A percentile compares a stretch with the other conserved stretches of the same genome.
Conservation (phyloP, 805 yeast species). For the Alloascoidea africana region DNA sequence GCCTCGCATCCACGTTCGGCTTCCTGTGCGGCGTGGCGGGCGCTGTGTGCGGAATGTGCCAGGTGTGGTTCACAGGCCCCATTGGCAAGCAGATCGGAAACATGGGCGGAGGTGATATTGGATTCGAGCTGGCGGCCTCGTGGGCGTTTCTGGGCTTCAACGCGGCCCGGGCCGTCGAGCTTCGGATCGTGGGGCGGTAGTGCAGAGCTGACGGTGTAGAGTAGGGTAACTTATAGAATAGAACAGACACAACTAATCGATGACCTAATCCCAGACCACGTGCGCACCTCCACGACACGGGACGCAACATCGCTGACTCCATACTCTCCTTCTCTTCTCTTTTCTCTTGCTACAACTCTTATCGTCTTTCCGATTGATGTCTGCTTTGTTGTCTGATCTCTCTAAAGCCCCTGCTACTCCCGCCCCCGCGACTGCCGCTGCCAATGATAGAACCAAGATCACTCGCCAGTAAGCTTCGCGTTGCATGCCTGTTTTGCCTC, state of each 20-base stretch:
- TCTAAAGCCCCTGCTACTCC: slow-evolving; percentile 5
- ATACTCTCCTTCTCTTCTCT: no score
- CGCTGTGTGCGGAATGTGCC: slow-evolving; percentile 77
- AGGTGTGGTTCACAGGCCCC: slow-evolving; percentile 71
- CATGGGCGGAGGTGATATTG: slow-evolving; percentile 66
- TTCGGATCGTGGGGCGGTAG: slow-evolving; percentile 34
- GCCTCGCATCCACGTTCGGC: slow-evolving; percentile 64
- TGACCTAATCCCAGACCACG: no score
- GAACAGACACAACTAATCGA: no score
- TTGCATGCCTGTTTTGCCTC: slow-evolving; percentile 5
- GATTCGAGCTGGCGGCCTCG: slow-evolving; percentile 60
- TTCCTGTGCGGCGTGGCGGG: slow-evolving; percentile 79
- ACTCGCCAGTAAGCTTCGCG: slow-evolving; percentile 4
- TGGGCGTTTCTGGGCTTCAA: slow-evolving; percentile 54
- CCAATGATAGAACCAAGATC: slow-evolving; percentile 6
- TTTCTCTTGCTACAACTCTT: no score
- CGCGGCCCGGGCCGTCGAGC: slow-evolving; percentile 45
- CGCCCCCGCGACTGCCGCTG: slow-evolving; percentile 2
- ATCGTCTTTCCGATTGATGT: not conserved
- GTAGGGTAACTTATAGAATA: no score
- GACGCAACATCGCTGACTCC: no score
- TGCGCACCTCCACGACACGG: no score
- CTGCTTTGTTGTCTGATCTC: not conserved
- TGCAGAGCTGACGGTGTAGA: no score
- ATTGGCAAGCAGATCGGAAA: slow-evolving; percentile 45